phyloP scores from a whole-genome alignment of 495 filamentous ascomycete genomes.

The Aspergillus mulundensis region DNA sequence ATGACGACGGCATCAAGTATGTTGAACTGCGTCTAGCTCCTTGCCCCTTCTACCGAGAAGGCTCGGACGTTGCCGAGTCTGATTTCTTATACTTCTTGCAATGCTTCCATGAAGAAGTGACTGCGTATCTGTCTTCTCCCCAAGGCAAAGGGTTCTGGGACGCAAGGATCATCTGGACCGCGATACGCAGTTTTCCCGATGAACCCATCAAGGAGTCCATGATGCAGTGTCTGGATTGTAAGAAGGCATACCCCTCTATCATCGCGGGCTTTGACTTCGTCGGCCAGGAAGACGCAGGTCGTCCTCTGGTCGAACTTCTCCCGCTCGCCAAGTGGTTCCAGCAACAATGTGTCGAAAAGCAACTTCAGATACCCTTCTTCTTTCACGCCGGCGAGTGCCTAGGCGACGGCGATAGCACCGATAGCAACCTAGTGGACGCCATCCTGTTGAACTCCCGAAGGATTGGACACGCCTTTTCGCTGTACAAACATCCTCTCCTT shows the following conservation, averaged over 20 bases:
- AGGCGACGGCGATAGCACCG: slow-evolving; percentile 13
- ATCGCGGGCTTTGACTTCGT: slow-evolving; percentile 16
- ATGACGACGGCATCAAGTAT: slow-evolving; percentile 13
- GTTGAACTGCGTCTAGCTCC: slow-evolving; percentile 12
- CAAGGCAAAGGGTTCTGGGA: slow-evolving; percentile 11
- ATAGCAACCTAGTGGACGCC: slow-evolving; percentile 12
- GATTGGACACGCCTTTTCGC: slow-evolving; percentile 15
- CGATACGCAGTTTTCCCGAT: slow-evolving; percentile 4
- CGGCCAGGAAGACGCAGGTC: slow-evolving; percentile 12
- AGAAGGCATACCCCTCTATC: slow-evolving; percentile 7
- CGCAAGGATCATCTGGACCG: slow-evolving; percentile 14
- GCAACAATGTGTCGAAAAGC: neutral
- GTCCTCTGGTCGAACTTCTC: slow-evolving; percentile 7
- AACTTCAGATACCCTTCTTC: slow-evolving; percentile 15
- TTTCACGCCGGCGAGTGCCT: slow-evolving; percentile 16
- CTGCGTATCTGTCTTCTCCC: slow-evolving; percentile 7
- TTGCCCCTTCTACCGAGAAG: slow-evolving; percentile 1
- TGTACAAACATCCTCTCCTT: slow-evolving; percentile 15
- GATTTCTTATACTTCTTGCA: slow-evolving; percentile 10
- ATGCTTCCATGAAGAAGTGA: slow-evolving; percentile 14
- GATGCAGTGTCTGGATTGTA: neutral
- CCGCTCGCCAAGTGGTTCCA: slow-evolving; percentile 14
- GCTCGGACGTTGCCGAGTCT: neutral
- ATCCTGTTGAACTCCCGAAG: slow-evolving; percentile 13
- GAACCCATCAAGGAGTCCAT: slow-evolving; percentile 5